Percentiles rank a stretch among this genome's conserved stretches.
These are phyloP conservation scores for Dioszegia aurantiaca DNA, from an alignment of 768 basidiomycete species.

Conservation along the genomic window DNA sequence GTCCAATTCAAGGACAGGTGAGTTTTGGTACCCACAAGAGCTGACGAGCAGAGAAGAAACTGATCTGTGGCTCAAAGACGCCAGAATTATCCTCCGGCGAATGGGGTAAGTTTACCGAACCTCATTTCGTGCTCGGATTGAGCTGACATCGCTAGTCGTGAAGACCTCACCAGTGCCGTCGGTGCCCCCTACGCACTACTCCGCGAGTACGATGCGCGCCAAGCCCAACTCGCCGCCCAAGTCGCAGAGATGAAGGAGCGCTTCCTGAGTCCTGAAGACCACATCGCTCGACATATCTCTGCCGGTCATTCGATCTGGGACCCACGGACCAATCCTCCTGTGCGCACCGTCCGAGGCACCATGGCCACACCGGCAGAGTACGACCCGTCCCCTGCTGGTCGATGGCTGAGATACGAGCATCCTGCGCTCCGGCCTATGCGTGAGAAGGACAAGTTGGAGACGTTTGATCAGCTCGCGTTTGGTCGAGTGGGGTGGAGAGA, in stretches of 20 bases:
- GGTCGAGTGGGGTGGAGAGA: slow-evolving; percentile 11
- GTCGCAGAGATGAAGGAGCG: background rate
- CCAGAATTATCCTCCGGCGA: background rate
- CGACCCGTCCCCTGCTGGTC: too few species aligned
- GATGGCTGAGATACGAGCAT: slow-evolving; percentile 10
- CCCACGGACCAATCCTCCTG: slow-evolving; percentile 1
- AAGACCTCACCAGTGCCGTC: background rate
- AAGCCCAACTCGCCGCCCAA: background rate
- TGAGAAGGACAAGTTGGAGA: slow-evolving; percentile 11
- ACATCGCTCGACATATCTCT: background rate
- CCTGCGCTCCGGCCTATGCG: background rate
- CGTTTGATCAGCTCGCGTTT: slow-evolving; percentile 8
- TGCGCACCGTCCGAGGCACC: background rate
- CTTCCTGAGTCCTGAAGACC: background rate
- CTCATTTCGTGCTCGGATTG: too few species aligned
- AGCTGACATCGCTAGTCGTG: too few species aligned
- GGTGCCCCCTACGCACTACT: background rate
- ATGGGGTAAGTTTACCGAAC: background rate
- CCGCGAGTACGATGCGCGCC: background rate
- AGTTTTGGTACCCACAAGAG: background rate
- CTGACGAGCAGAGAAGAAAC: background rate
- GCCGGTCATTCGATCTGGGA: slow-evolving; percentile 9
- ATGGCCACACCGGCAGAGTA: background rate
- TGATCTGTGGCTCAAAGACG: background rate
- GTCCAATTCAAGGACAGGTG: slow-evolving; percentile 11